phyloP scores from a whole-genome alignment of 176 grass and related monocot species.

The Panicum miliaceum region DNA sequence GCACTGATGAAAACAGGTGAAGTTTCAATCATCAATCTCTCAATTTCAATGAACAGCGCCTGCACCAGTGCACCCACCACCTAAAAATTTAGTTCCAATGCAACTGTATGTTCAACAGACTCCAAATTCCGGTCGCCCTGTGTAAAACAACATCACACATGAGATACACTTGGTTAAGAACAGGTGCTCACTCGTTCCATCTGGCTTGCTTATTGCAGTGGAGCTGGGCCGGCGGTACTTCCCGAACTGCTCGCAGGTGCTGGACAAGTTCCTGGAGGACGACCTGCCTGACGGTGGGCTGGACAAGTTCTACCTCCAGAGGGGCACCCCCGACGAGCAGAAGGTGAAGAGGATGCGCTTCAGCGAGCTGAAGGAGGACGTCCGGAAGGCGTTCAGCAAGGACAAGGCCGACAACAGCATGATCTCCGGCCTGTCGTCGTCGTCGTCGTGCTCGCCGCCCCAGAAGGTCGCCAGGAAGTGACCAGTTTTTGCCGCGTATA shows the following conservation, averaged over 20 bases:
- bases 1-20: slow-evolving; percentile 88
- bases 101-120: not conserved
- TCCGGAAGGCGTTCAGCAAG: slow-evolving; percentile 82
- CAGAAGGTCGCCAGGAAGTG: slow-evolving; percentile 45
- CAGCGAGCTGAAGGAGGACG: slow-evolving; percentile 76
- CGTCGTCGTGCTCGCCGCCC: slow-evolving; percentile 46
- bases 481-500: slow-evolving; percentile 6
- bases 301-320: slow-evolving; percentile 58
- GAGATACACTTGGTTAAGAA: not conserved
- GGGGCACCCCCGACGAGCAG: slow-evolving; percentile 70
- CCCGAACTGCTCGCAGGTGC: slow-evolving; percentile 80
- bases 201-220: slow-evolving; percentile 54
- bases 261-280: slow-evolving; percentile 86
- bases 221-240: slow-evolving; percentile 83
- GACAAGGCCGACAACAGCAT: slow-evolving; percentile 61
- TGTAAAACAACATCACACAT: not conserved
- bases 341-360: slow-evolving; percentile 76
- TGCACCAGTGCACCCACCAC: not conserved
- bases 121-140: too few species aligned
- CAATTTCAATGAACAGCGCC: not conserved
- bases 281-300: slow-evolving; percentile 47
- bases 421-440: slow-evolving; percentile 56
- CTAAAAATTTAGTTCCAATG: not conserved
- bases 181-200: slow-evolving; percentile 5
- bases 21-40: not conserved